These are phyloP conservation scores for Paramecium sonneborni DNA, from an alignment of 73 alveolate species.

Conservation along the genomic window DNA sequence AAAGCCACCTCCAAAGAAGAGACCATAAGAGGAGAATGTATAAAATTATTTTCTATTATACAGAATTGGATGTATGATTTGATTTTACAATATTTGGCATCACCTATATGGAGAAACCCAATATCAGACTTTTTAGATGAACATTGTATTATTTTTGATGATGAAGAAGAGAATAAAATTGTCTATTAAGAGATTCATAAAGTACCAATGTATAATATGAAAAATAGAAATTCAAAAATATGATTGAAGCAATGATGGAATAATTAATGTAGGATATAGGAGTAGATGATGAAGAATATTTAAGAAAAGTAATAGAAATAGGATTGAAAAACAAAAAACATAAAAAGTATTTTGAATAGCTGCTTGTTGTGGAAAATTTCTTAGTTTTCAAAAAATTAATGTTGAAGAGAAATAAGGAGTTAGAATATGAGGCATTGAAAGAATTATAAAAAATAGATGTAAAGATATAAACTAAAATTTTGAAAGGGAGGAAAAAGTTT, in stretches of 20 bases:
- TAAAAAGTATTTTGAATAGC: slow-evolving; percentile 70
- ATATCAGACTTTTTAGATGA: slow-evolving; percentile 73
- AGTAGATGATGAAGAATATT: slow-evolving; percentile 72
- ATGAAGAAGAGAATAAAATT: slow-evolving; percentile 90
- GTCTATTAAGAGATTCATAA: slow-evolving; percentile 21
- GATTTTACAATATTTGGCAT: slow-evolving; percentile 40
- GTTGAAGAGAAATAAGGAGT: slow-evolving; percentile 83
- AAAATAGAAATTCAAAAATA: slow-evolving; percentile 76
- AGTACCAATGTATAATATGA: background rate
- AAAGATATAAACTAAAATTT: background rate
- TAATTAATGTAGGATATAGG: slow-evolving; percentile 81
- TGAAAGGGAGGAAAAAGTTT: background rate
- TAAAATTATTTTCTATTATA: background rate
- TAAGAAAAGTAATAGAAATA: slow-evolving; percentile 38
- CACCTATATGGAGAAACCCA: slow-evolving; percentile 59
- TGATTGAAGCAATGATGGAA: slow-evolving; percentile 82
- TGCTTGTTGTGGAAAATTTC: slow-evolving; percentile 76
- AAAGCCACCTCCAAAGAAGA: no score
- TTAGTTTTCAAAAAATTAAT: slow-evolving; percentile 82
- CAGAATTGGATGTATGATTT: slow-evolving; percentile 58
- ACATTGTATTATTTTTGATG: slow-evolving; percentile 86
- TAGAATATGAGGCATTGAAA: slow-evolving; percentile 81
- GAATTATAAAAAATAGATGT: slow-evolving; percentile 6
- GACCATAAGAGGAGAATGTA: slow-evolving; percentile 8
- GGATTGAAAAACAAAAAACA: slow-evolving; percentile 69